Base-by-base conservation (phyloP, 2,329 filamentous ascomycete genomes). In the Penicillium brevicompactum region DNA sequence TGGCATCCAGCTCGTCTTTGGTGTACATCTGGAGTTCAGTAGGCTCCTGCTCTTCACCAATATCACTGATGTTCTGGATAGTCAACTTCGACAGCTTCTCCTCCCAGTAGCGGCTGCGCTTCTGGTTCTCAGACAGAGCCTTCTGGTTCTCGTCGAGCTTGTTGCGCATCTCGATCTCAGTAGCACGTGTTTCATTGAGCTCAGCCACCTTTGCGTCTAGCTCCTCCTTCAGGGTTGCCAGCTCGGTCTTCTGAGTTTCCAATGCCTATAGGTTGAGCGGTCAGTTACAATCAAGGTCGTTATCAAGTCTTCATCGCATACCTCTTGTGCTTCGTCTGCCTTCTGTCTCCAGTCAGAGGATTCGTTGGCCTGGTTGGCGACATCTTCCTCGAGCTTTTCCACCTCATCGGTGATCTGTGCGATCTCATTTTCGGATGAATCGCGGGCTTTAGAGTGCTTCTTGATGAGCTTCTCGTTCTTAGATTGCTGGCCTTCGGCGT, bases 81-180 rank as follows among this genome's bases (percentile, higher is more conserved):
- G 82, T 77, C 24, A 99, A 84, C 78, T 96, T 97, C 49, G 83
- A 82, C 8, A 96, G 80, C 78, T 97, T 97, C 57, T 96, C 91
- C 51, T 92, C 81, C 92, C 92, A 97, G 77, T 96, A 91, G 37
- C 82, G 83, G 40, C 90, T 82, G 56, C 90, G 87, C 75, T 90
- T 92, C 72, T 95, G 87, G 74, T 95, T 96, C 69, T 97, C 93
- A 0, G 78, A 75, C 13, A 97, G 82, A 9, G 88, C 85, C 76
- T 99, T 99, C 63, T 96, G 90, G 72, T 93, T 94, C 70, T 97
- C 93, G 69, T 97, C 94, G 1, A 99, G 87, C 77, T 96, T 96
- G 76, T 97, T 97, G 60, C 90, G 89, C 92, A 97, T 97, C 75
- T 99, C 94, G 58, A 99, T 97, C 74, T 99, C 94, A 3, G 88